Evolutionary conservation across 148 eudicot species (phyloP), one percentile per base, ranked within the genome.

Genomic region (Chenopodium album): DNA sequence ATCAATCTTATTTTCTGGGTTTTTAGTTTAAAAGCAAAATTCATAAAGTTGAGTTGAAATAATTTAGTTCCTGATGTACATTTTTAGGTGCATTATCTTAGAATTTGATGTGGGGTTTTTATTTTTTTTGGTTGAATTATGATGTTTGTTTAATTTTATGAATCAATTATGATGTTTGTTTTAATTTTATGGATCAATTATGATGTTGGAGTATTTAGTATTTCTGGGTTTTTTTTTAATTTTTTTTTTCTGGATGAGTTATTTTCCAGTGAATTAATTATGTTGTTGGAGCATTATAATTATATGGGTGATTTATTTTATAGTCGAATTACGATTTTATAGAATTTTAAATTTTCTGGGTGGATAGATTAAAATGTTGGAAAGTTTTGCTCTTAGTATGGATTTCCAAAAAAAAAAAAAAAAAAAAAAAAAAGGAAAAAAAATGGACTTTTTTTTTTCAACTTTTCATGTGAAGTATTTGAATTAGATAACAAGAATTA

Each of bases 61-160:
- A 34, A 9, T 41, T 79, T 37, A 23, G 41, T 79, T 32, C 62
- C 8, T 50, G 41, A 56, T 78, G 50, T 16, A 14, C 31, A 0
- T 62, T 2, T 73, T 66, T 83, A 7, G 56, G 16, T 71, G 3
- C n/a, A 62, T 70, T 28, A 7, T 20, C 41, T 75, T 66, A 12
- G 0, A 9, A 16, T 32, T 23, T 75, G 4, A 50, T 81, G 14
- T 29, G 63, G 47, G 70, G 20, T 81, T 22, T 7, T 75, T 37
- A 10, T 64, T 10, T 80, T 62, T 34, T 62, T 34, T 76, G 76
- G 47, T 44, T 79, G 76, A 50, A 73, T 78, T 83, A 50, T 78
- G 82, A 78, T 65, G 78, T 19, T 82, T 56, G 83, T 76, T 48
- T 32, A 32, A 75, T 76, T 16, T 76, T 56, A 12, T 56, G 22